Conservation (phyloP, 2,329 filamentous ascomycete genomes). For the Trichocomaceae sp. region DNA sequence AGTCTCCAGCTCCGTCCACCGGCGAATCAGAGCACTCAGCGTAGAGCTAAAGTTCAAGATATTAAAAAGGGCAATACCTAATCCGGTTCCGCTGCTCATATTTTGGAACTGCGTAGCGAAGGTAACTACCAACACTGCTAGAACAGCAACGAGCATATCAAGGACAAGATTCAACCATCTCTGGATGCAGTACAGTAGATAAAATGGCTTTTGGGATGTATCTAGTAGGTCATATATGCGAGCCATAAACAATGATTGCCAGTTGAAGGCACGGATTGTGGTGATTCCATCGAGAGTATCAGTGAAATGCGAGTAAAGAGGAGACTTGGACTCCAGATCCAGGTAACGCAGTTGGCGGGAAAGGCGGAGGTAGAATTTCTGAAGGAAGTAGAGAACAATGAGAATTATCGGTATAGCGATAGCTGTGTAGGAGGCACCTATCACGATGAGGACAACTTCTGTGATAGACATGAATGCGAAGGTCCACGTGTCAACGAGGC, state of each 20-base stretch:
- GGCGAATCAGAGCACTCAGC: too few species aligned
- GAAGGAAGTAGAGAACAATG: too few species aligned
- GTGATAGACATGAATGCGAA: too few species aligned
- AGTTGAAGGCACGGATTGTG: slow-evolving; percentile 53
- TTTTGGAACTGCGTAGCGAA: too few species aligned
- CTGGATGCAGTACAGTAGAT: slow-evolving; percentile 52
- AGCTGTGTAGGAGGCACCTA: too few species aligned
- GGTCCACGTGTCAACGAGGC: too few species aligned
- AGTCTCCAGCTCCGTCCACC: too few species aligned
- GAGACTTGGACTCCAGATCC: slow-evolving; percentile 56
- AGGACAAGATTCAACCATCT: slow-evolving; percentile 51
- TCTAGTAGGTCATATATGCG: slow-evolving; percentile 47
- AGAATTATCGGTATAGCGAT: too few species aligned
- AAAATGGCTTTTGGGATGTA: slow-evolving; percentile 50
- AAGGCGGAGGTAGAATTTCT: slow-evolving; percentile 54
- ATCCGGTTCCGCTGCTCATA: too few species aligned
- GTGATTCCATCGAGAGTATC: slow-evolving; percentile 50
- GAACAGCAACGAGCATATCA: slow-evolving; percentile 42
- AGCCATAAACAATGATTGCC: slow-evolving; percentile 38
- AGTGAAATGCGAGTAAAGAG: slow-evolving; percentile 52
- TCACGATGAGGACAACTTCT: too few species aligned
- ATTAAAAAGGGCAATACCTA: too few species aligned
- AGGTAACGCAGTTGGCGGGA: slow-evolving; percentile 55
- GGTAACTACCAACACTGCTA: slow-evolving; percentile 43
- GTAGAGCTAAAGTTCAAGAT: too few species aligned